A percentile compares a stretch with the other conserved stretches of the same genome.
phyloP scores from a whole-genome alignment of 495 filamentous ascomycete species.

The Aspergillus taichungensis region DNA sequence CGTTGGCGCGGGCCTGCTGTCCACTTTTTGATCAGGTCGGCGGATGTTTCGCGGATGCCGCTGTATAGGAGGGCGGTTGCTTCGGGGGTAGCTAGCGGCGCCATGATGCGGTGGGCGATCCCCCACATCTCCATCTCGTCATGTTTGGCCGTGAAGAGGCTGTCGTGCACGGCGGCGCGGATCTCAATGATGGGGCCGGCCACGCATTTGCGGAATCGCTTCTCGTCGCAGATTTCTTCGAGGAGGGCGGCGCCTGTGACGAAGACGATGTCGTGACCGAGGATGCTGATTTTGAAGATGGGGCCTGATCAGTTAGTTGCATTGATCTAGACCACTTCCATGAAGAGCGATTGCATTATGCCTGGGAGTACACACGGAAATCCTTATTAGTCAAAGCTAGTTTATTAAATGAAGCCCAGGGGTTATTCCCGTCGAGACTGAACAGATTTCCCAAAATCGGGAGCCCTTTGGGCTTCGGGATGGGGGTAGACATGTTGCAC shows the following conservation, averaged over 20 bases:
- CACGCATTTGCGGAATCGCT: constrained; percentile 58
- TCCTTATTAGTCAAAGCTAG: constrained; percentile 57
- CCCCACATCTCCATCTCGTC: constrained; percentile 58
- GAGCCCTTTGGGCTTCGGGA: constrained; percentile 58
- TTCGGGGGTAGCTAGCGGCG: constrained; percentile 26
- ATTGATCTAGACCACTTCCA: neutral
- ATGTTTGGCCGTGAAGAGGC: constrained; percentile 62
- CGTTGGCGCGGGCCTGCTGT: constrained; percentile 42
- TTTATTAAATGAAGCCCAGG: constrained; percentile 52
- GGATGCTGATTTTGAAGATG: constrained; percentile 61
- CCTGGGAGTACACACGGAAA: neutral
- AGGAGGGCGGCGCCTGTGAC: constrained; percentile 48
- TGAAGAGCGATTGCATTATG: neutral
- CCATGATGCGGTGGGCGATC: constrained; percentile 62
- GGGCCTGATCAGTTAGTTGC: constrained; percentile 36
- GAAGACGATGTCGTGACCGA: constrained; percentile 43
- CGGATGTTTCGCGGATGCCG: constrained; percentile 60
- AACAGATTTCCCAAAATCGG: constrained; percentile 62
- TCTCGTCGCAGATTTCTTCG: constrained; percentile 66
- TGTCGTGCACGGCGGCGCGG: constrained; percentile 54
- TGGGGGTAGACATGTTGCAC: constrained; percentile 34
- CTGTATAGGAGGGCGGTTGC: constrained; percentile 24
- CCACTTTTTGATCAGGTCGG: constrained; percentile 65
- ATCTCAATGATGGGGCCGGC: constrained; percentile 50
- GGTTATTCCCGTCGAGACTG: constrained; percentile 51